Evolutionary conservation across 306 rosid species (phyloP), one percentile per base, ranked within the genome.

Genomic region (Abrus pulchellus): DNA sequence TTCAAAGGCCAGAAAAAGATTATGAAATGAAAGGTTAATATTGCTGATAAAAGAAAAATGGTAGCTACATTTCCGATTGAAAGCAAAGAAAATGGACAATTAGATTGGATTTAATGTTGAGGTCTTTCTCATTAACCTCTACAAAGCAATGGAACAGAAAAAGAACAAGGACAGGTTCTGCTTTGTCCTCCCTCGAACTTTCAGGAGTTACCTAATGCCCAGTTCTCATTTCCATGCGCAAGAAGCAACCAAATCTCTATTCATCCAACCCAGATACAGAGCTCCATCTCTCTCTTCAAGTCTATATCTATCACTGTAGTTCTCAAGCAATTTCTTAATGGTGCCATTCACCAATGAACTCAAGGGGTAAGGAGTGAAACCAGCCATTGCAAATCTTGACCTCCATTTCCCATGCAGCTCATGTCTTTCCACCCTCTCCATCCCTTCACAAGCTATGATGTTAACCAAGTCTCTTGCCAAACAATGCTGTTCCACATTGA

Each of bases 251-350:
- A 96, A 86, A 84, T 88, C 92, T 83, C 99, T 89, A 75, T 90
- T 85, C 99, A 89, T 96, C 99, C 99, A 96, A 63, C 99, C 99
- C 59, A 96, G 91, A 80, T 91, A 93, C n/a, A 93, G 87, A 67
- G 97, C 97, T 65, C 93, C 99, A 53, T 87, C 94, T 78, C 89
- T 87, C 83, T 96, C 98, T 86, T 90, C 81, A 82, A 93, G 97
- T 61, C 90, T 86, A 79, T 96, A 96, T 77, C 84, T 89, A 82
- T 87, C 68, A 65, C 91, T 86, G 83, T 96, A 92, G 72, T 86
- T 89, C 59, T 93, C 88, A 80, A 96, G 92, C 86, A 96, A 82
- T 50, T 89, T 88, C 86, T 93, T 92, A 29, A 96, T 93, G 69
- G 99, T 96, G 27, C 88, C 88, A 77, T 96, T 96, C 76, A 96